Base-by-base conservation (phyloP, 2,329 filamentous ascomycete genomes). In the Stenocarpella maydis region DNA sequence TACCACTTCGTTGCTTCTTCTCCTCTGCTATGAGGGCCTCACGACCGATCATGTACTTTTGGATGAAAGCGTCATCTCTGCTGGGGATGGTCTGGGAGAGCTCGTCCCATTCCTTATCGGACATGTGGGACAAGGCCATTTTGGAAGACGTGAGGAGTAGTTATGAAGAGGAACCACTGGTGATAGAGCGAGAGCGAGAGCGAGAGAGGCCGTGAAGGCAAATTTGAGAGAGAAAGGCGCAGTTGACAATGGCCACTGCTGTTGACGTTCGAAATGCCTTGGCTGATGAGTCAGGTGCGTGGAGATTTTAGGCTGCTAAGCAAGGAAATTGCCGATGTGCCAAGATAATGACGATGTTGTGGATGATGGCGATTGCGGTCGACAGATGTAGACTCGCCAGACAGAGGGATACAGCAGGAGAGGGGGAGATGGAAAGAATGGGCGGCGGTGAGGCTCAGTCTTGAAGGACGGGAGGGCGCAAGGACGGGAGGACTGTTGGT, bases 1-100 rank as follows among this genome's bases (percentile, higher is more conserved):
- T 78, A 92, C 93, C 94, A 78, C 94, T 94, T 70, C 95, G 90
- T 76, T 92, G 88, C 75, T 90, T 92, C 80, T 93, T 91, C 79
- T 98, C 96, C 77, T 97, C 88, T 21, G 85, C 85, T 69, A 97
- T 91, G 65, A 98, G 86, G 31, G 89, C 90, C 74, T 91, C 86
- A 63, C 95, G 88, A 26, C 93, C 93, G 52, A 88, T 81, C 47
- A 97, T 82, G 76, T 97, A 98, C 77, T 95, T 90, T 75, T 93
- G 89, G 55, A 98, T 87, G 78, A 97, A 94, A 0, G 91, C 89
- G 75, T 97, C 93, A 12, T 87, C 82, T 24, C 80, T 80, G 2
- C 80, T 79, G 5, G 89, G 89, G 45, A 91, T 80, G n/a, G 85
- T 87, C 70, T 84, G 78, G 54, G 82, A 78, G 70, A 90, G 78